Conservation (phyloP, 441 rosid genomes). For the Oxalis stricta region DNA sequence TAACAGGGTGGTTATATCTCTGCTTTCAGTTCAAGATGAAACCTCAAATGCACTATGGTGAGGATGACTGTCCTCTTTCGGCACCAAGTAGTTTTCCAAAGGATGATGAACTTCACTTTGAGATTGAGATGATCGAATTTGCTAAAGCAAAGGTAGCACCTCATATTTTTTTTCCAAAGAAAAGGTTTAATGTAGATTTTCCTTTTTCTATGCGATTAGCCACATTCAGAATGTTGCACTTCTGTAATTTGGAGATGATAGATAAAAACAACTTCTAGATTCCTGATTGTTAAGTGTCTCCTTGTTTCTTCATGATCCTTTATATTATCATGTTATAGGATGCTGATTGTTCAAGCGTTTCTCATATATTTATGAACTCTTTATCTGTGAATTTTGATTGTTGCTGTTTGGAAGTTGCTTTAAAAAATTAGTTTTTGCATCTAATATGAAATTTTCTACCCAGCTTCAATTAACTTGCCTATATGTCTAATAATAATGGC, state of each 20-base stretch:
- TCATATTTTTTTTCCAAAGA: background rate
- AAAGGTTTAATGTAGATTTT: background rate
- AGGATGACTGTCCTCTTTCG: slow-evolving; percentile 73
- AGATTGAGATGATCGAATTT: slow-evolving; percentile 77
- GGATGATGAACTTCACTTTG: slow-evolving; percentile 94
- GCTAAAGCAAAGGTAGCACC: slow-evolving; percentile 64
- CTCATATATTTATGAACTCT: no score
- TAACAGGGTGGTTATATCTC: slow-evolving; percentile 3
- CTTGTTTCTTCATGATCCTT: no score
- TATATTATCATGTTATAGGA: no score
- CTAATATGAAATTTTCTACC: background rate
- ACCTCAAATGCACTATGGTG: slow-evolving; percentile 83
- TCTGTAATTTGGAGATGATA: no score
- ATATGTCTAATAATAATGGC: slow-evolving; percentile 6
- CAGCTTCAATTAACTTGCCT: background rate
- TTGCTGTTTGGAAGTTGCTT: background rate
- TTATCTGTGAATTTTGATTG: background rate
- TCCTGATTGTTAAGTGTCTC: no score
- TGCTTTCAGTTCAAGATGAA: slow-evolving; percentile 82
- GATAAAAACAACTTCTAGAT: no score
- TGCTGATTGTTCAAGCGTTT: background rate
- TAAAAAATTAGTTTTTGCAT: background rate
- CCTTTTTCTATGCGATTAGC: background rate
- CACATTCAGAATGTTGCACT: no score
- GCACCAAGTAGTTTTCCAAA: slow-evolving; percentile 61